phyloP scores from a whole-genome alignment of 257 asterid genomes.

The Jacaranda copaia region DNA sequence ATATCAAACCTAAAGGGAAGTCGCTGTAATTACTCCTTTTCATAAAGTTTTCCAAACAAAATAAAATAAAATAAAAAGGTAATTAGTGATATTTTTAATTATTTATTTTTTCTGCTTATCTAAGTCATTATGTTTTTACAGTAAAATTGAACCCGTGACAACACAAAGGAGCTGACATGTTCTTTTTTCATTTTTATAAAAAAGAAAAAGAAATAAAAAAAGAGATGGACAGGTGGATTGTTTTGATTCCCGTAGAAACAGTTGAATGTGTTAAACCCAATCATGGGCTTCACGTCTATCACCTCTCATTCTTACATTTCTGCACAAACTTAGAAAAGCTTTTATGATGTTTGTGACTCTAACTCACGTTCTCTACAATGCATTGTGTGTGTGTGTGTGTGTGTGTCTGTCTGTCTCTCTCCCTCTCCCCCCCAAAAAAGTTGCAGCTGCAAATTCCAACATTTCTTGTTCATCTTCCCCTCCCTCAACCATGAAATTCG shows the following conservation, averaged over 20 bases:
- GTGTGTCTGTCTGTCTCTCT: no score
- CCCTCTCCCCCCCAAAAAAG: constrained; percentile 2
- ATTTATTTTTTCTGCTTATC: not conserved
- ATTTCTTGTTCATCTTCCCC: not conserved
- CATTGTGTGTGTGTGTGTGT: no score
- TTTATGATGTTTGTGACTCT: constrained; percentile 25
- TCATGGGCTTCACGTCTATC: constrained; percentile 72
- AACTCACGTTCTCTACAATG: constrained; percentile 43
- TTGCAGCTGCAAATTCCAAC: not conserved
- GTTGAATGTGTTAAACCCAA: constrained; percentile 47
- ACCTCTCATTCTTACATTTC: constrained; percentile 41
- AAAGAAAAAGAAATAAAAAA: no score
- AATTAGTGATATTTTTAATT: no score
- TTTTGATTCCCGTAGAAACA: constrained; percentile 15
- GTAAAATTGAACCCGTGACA: constrained; percentile 42
- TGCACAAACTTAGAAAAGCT: no score
- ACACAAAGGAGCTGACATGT: constrained; percentile 1
- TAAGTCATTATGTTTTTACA: constrained; percentile 12
- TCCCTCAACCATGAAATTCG: constrained; percentile 73
- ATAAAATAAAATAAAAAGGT: no score
- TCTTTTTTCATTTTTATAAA: no score
- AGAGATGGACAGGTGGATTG: not conserved
- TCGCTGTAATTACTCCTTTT: no score
- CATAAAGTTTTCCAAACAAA: no score
- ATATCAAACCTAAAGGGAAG: no score